Evolutionary conservation across 2,329 filamentous ascomycete genomes (phyloP).

Genomic region (Pseudocercospora ulei): DNA sequence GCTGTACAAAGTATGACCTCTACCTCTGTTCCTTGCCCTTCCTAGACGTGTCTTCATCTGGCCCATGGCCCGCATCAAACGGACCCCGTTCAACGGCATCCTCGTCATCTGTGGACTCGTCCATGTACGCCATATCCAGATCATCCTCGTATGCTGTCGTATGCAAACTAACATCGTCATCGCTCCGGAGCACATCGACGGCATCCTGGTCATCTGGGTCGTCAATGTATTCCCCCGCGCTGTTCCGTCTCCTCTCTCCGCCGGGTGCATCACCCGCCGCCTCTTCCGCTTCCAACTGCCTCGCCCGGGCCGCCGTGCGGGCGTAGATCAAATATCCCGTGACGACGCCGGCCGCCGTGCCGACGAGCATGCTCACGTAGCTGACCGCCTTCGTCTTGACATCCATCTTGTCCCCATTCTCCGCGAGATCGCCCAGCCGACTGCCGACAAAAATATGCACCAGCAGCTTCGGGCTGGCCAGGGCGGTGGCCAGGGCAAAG

Average conservation of each 20-base stretch:
- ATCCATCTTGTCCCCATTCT: slow-evolving; percentile 74
- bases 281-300: slow-evolving; percentile 43
- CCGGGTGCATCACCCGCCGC: slow-evolving; percentile 29
- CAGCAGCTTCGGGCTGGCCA: slow-evolving; percentile 76
- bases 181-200: slow-evolving; percentile 38
- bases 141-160: slow-evolving; percentile 46
- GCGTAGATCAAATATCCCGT: slow-evolving; percentile 82
- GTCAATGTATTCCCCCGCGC: slow-evolving; percentile 36
- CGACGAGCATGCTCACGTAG: slow-evolving; percentile 68
- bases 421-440: slow-evolving; percentile 71
- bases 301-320: slow-evolving; percentile 45
- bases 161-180: slow-evolving; percentile 45
- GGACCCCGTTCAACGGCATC: slow-evolving; percentile 39
- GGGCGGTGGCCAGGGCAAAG: slow-evolving; percentile 72
- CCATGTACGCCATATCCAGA: slow-evolving; percentile 39
- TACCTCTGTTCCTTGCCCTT: slow-evolving; percentile 4
- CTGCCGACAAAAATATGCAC: slow-evolving; percentile 88
- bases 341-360: slow-evolving; percentile 58
- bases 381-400: slow-evolving; percentile 67
- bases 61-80: slow-evolving; percentile 39
- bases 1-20: not conserved
- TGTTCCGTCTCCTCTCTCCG: slow-evolving; percentile 21
- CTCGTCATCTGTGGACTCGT: slow-evolving; percentile 39
- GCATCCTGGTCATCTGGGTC: slow-evolving; percentile 40
- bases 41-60: slow-evolving; percentile 1